phyloP scores from a whole-genome alignment of 345 rosid species.

The Aethionema arabicum region DNA sequence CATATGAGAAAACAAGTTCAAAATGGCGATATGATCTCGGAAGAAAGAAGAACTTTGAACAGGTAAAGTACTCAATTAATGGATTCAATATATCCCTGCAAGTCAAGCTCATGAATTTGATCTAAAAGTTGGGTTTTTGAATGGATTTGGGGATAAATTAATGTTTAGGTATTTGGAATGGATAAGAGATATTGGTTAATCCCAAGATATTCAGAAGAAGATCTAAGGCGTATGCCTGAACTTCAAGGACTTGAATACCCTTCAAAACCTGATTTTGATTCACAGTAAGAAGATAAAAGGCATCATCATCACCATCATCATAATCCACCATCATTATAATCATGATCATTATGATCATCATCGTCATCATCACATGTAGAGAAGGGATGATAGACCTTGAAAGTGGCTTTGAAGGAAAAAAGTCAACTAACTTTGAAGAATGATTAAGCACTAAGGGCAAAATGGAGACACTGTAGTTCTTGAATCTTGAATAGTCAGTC shows the following conservation, averaged over 20 bases:
- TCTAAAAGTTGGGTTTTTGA: neutral
- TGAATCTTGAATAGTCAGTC: too few relatives aligned
- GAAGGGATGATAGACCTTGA: slow-evolving; percentile 9
- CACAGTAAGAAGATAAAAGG: slow-evolving; percentile 48
- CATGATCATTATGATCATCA: slow-evolving; percentile 16
- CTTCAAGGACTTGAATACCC: slow-evolving; percentile 97
- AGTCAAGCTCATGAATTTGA: neutral
- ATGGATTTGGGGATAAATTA: neutral
- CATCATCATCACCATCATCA: slow-evolving; percentile 22
- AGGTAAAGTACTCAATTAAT: slow-evolving; percentile 44
- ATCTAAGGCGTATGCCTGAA: slow-evolving; percentile 75
- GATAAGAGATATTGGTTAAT: slow-evolving; percentile 79
- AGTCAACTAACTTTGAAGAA: slow-evolving; percentile 26
- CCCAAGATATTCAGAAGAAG: slow-evolving; percentile 87
- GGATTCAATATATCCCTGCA: neutral
- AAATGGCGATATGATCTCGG: slow-evolving; percentile 98
- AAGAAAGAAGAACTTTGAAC: slow-evolving; percentile 83
- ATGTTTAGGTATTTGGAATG: slow-evolving; percentile 88
- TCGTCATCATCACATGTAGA: slow-evolving; percentile 24
- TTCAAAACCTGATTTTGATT: slow-evolving; percentile 77
- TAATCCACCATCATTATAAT: too few relatives aligned
- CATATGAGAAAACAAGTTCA: slow-evolving; percentile 84
- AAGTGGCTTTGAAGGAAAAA: slow-evolving; percentile 11
- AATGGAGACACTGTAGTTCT: neutral
- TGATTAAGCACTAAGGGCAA: slow-evolving; percentile 17